These are phyloP conservation scores for Metschnikowia picachoensis DNA, from an alignment of 805 yeast species.

Conservation along the genomic window DNA sequence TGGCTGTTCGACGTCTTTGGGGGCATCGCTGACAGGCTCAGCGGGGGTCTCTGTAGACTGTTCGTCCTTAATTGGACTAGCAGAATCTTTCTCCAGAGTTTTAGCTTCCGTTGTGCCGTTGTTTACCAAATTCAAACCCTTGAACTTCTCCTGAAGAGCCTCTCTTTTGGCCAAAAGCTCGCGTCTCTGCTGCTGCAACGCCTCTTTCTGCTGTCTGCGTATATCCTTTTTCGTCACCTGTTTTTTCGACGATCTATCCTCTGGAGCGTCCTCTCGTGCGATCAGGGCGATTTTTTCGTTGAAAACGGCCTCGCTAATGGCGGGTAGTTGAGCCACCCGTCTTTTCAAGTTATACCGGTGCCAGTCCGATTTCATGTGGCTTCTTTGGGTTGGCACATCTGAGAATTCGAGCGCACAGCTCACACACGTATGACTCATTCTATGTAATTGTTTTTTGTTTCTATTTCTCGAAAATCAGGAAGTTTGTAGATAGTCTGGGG, in stretches of 20 bases:
- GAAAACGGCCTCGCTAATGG: conserved; percentile 24
- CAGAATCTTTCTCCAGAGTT: not conserved
- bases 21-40: not conserved
- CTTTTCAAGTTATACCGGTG: conserved; percentile 43
- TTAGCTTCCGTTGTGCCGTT: not conserved
- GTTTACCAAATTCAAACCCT: not conserved
- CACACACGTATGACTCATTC: conserved; percentile 27
- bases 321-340: conserved; percentile 36
- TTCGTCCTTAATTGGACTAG: conserved; percentile 10
- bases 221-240: conserved; percentile 47
- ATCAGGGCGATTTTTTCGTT: conserved; percentile 21
- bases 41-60: not conserved
- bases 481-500: too few species aligned
- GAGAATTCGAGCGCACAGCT: conserved; percentile 39
- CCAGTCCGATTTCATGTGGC: conserved; percentile 46
- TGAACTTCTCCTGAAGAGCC: conserved; percentile 15
- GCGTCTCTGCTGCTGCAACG: conserved; percentile 44
- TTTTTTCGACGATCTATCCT: conserved; percentile 15
- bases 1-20: not conserved
- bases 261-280: conserved; percentile 18
- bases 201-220: conserved; percentile 49
- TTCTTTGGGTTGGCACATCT: conserved; percentile 36
- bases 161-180: conserved; percentile 33
- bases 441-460: not conserved
- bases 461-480: too few species aligned